Evolutionary conservation across 2,329 filamentous ascomycete genomes (phyloP).

Genomic region (Phyllosticta paracitricarpa): DNA sequence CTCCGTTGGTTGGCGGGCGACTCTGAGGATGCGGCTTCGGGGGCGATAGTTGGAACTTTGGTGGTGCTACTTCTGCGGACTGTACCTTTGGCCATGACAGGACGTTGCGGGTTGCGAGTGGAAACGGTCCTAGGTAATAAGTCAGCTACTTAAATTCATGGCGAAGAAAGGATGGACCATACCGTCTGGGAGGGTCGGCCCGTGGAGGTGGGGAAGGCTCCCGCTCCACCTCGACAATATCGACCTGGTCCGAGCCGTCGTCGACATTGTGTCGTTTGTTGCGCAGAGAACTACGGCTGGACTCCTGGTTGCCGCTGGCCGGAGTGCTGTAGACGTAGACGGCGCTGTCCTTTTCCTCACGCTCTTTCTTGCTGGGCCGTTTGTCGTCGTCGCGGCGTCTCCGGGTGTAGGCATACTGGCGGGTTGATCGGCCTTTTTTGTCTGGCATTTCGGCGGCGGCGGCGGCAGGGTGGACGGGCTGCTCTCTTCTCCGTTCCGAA

Average conservation of each 20-base stretch:
- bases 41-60: constrained; percentile 16
- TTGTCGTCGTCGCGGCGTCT: constrained; percentile 21
- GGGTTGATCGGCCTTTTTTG: background rate
- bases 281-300: constrained; percentile 16
- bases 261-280: constrained; percentile 22
- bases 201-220: constrained; percentile 22
- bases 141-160: constrained; percentile 13
- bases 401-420: constrained; percentile 12
- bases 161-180: background rate
- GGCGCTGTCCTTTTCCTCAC: constrained; percentile 4
- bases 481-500: constrained; percentile 22
- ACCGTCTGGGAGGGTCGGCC: constrained; percentile 13
- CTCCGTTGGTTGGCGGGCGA: constrained; percentile 16
- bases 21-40: constrained; percentile 14
- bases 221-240: constrained; percentile 23
- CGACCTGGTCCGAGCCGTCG: constrained; percentile 16
- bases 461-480: constrained; percentile 7
- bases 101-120: constrained; percentile 21
- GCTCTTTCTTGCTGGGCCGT: constrained; percentile 1
- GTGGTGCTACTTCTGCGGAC: constrained; percentile 21
- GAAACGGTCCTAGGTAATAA: constrained; percentile 18
- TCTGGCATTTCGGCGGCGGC: constrained; percentile 12
- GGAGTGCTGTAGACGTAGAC: constrained; percentile 10
- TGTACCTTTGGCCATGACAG: constrained; percentile 21
- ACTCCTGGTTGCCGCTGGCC: background rate